Conservation (phyloP, 2,329 filamentous ascomycete species). For the Penicillium sp. region DNA sequence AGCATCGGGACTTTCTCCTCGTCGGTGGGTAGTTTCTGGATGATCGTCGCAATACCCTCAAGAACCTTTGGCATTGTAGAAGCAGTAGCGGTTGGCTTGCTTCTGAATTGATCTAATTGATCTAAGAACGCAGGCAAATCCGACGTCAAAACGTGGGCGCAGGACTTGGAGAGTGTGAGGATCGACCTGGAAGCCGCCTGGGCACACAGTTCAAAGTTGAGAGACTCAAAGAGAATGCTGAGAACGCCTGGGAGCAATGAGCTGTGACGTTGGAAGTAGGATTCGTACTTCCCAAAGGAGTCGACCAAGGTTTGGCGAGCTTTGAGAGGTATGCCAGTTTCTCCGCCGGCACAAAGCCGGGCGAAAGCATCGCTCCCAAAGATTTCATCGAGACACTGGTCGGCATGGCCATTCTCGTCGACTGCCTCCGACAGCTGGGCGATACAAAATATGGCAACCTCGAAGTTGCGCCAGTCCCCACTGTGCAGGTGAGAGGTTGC, state of each 20-base stretch:
- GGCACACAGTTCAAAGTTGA: constrained; percentile 44
- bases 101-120: constrained; percentile 43
- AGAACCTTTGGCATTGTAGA: constrained; percentile 46
- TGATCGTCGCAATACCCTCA: constrained; percentile 48
- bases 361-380: constrained; percentile 42
- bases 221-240: constrained; percentile 48
- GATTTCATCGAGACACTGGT: constrained; percentile 43
- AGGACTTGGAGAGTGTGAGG: constrained; percentile 46
- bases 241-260: constrained; percentile 43
- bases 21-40: constrained; percentile 44
- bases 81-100: constrained; percentile 37
- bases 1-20: constrained; percentile 43
- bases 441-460: constrained; percentile 48
- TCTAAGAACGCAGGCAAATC: constrained; percentile 47
- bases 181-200: constrained; percentile 47
- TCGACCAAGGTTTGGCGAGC: constrained; percentile 45
- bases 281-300: constrained; percentile 47
- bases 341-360: constrained; percentile 34
- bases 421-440: constrained; percentile 48
- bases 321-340: constrained; percentile 37
- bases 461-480: constrained; percentile 46
- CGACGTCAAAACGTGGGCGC: constrained; percentile 41
- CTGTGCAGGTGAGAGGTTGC: constrained; percentile 35
- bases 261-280: constrained; percentile 47
- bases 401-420: constrained; percentile 46